Evolutionary conservation across 768 basidiomycete genomes (phyloP).

Genomic region (Udeniomyces megalosporus): DNA sequence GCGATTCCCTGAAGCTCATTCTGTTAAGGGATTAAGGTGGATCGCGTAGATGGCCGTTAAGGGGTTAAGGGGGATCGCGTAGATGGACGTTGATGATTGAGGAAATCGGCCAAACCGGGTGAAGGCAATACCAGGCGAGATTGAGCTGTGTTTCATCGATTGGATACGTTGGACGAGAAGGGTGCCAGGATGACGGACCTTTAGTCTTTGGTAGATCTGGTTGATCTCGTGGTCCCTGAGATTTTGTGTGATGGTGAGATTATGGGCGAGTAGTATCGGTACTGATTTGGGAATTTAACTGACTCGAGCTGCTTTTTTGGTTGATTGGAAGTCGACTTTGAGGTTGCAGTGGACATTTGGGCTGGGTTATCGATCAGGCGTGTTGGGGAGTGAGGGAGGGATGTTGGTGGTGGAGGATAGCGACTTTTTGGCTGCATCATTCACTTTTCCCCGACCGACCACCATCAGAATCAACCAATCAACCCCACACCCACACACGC

Average conservation of each 20-base stretch:
- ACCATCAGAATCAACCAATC: background rate
- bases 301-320: too few species aligned
- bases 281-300: background rate
- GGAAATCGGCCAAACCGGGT: background rate
- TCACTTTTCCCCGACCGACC: background rate
- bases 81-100: background rate
- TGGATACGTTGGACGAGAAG: background rate
- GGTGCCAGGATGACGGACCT: slow-evolving; percentile 25
- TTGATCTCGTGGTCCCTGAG: slow-evolving; percentile 49
- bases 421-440: too few species aligned
- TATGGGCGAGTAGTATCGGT: background rate
- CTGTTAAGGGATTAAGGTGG: background rate
- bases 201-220: slow-evolving; percentile 59
- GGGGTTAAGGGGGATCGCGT: background rate
- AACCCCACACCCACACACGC: background rate
- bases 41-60: too few species aligned
- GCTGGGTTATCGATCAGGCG: background rate
- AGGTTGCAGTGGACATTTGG: too few species aligned
- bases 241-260: background rate
- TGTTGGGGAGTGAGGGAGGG: too few species aligned
- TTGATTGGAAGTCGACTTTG: too few species aligned
- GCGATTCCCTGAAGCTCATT: slow-evolving; percentile 82
- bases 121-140: background rate
- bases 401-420: background rate
- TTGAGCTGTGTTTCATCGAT: too few species aligned